Base-by-base conservation (phyloP, 2,329 filamentous ascomycete species). In the Ceratocystis ficicola region DNA sequence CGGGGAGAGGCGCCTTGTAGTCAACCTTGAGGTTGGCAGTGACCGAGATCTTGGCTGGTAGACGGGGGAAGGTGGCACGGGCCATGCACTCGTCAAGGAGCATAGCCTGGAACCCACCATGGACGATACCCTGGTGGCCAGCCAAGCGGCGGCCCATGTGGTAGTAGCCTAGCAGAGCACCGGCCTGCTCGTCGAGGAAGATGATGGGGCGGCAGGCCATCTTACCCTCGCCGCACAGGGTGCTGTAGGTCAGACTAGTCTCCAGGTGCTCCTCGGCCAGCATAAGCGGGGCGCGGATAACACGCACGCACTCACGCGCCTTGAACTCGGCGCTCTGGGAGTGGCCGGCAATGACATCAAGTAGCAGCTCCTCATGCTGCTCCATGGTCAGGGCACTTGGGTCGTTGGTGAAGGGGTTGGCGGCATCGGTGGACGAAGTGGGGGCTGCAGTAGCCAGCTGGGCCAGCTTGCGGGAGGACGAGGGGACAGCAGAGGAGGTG, bases 61-160 rank as follows among this genome's bases (percentile, higher is more conserved):
- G 79, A 28, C 90, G 90, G 4, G 85, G 86, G 75, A 97, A 96
- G 73, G 89, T 95, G 75, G 90, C 95, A 65, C 90, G 81, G 41
- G 89, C 93, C 55, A 97, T 78, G 0, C 90, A 90, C 75, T 97
- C 93, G 73, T 97, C 93, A 64, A 97, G 78, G 73, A 97, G 81
- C 12, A 93, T 96, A n/a, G 93, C 93, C 66, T 97, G 78, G 69
- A 96, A 78, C 0, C 93, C 93, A 63, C 93, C 93, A 74, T 97
- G 94, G 5, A 96, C 83, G 69, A 97, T 90, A 2, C 89, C 90
- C 5, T 90, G 89, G 74, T 97, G 92, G 1, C 93, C 93, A 73
- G 90, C 96, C 50, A 97, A 78, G 71, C 89, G 86, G 2, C 81
- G 76, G 1, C 93, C 93, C 0, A 96, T 60, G 50, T 68, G 66